Evolutionary conservation across 495 filamentous ascomycete species (phyloP).

Genomic region (Daldinia caldariorum): DNA sequence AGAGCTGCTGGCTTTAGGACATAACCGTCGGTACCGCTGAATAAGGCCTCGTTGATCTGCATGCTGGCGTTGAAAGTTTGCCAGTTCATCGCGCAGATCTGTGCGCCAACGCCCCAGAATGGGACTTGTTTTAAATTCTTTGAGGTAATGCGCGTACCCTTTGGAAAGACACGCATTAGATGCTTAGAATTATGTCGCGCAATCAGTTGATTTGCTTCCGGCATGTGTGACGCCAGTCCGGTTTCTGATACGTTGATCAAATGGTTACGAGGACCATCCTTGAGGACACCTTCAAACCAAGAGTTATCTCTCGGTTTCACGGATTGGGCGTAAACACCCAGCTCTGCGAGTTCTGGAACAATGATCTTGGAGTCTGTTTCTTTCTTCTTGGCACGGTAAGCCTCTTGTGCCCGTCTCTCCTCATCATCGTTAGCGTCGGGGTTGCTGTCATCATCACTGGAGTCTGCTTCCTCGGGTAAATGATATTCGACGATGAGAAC

Average conservation of each 20-base stretch:
- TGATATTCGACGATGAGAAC: constrained; percentile 66
- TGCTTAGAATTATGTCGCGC: constrained; percentile 60
- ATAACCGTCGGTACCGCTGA: constrained; percentile 62
- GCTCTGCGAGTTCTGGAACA: constrained; percentile 62
- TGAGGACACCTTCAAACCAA: constrained; percentile 56
- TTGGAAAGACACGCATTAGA: constrained; percentile 66
- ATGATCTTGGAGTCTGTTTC: constrained; percentile 50
- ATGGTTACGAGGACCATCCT: constrained; percentile 62
- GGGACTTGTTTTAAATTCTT: constrained; percentile 60
- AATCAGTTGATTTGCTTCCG: constrained; percentile 51
- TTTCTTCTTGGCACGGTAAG: constrained; percentile 56
- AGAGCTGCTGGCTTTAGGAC: constrained; percentile 63
- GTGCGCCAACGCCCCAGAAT: constrained; percentile 65
- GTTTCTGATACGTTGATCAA: constrained; percentile 67
- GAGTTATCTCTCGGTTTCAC: constrained; percentile 64
- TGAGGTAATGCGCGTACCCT: constrained; percentile 65
- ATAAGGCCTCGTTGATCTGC: constrained; percentile 67
- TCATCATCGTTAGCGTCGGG: constrained; percentile 52
- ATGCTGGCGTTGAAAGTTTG: constrained; percentile 63
- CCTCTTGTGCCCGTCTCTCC: constrained; percentile 50
- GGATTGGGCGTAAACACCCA: constrained; percentile 66
- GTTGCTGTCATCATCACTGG: constrained; percentile 38
- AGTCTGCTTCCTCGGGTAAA: constrained; percentile 56
- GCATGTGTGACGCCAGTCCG: constrained; percentile 54
- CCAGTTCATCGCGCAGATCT: constrained; percentile 68